A percentile compares a stretch with the other conserved stretches of the same genome.
phyloP scores from a whole-genome alignment of 2,329 filamentous ascomycete species.

The Aspergillus uvarum region DNA sequence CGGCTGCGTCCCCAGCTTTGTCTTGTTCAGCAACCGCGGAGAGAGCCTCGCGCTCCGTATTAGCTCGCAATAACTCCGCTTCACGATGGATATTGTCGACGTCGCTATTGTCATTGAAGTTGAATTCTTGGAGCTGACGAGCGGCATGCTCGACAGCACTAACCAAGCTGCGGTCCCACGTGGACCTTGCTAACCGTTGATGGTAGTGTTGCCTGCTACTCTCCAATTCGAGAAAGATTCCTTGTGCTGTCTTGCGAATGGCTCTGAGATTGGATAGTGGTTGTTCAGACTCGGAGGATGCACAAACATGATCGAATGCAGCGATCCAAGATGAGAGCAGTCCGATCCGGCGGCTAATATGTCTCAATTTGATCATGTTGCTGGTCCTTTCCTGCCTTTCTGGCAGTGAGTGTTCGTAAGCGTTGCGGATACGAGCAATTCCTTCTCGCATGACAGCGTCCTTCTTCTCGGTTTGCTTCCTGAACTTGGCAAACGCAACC shows the following conservation, averaged over 20 bases:
- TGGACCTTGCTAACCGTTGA: conserved; percentile 73
- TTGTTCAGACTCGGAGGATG: conserved; percentile 66
- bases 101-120: conserved; percentile 65
- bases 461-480: conserved; percentile 84
- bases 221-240: conserved; percentile 85
- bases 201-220: conserved; percentile 87
- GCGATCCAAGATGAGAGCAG: conserved; percentile 90
- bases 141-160: conserved; percentile 84
- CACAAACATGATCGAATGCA: conserved; percentile 81
- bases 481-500: conserved; percentile 81
- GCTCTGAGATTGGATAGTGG: conserved; percentile 65
- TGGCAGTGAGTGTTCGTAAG: conserved; percentile 75
- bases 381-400: conserved; percentile 78
- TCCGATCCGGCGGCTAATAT: conserved; percentile 79
- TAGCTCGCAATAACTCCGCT: conserved; percentile 79
- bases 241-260: conserved; percentile 84
- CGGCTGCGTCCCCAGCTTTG: conserved; percentile 71
- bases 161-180: conserved; percentile 86
- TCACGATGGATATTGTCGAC: conserved; percentile 73
- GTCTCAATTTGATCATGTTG: conserved; percentile 77
- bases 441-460: conserved; percentile 75
- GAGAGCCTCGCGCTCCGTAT: conserved; percentile 77
- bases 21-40: conserved; percentile 79
- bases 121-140: conserved; percentile 71
- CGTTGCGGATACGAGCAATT: conserved; percentile 71